These are phyloP conservation scores for Bacterosira constricta DNA, from an alignment of 108 stramenopile genomes.

Conservation along the genomic window DNA sequence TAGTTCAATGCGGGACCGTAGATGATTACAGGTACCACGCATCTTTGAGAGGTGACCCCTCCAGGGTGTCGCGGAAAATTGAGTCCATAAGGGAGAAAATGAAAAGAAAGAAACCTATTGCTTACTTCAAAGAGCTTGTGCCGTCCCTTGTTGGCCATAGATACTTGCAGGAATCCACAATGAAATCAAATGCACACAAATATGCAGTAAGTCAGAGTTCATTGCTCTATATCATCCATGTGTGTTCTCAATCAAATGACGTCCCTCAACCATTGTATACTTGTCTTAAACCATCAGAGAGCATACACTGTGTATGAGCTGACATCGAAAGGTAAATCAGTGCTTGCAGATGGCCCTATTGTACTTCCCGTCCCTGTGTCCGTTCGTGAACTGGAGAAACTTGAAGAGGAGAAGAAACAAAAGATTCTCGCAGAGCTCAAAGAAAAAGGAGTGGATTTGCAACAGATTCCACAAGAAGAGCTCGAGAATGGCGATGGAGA, in stretches of 20 bases:
- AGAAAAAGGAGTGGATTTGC: conserved; percentile 53
- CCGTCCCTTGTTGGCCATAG: conserved; percentile 43
- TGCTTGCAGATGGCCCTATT: conserved; percentile 42
- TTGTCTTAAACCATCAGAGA: neutral
- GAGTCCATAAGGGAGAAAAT: conserved; percentile 18
- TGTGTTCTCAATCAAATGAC: conserved; percentile 14
- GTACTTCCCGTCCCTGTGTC: conserved; percentile 72
- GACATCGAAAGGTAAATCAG: conserved; percentile 48
- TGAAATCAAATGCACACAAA: conserved; percentile 17
- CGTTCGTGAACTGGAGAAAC: conserved; percentile 60
- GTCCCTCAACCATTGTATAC: neutral
- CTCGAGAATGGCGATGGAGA: conserved; percentile 75
- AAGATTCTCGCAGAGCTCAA: conserved; percentile 49
- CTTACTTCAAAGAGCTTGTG: conserved; percentile 60
- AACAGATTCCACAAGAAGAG: conserved; percentile 70
- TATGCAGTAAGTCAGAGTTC: conserved; percentile 15
- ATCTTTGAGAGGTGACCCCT: neutral
- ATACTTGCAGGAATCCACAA: conserved; percentile 46
- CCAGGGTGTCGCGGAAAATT: conserved; percentile 7
- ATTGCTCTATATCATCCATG: neutral
- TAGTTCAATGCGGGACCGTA: conserved; percentile 57
- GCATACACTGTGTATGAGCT: conserved; percentile 41
- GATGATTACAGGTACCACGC: conserved; percentile 60
- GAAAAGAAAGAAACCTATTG: conserved; percentile 43
- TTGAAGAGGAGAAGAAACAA: conserved; percentile 57